Percentiles rank a stretch among this genome's conserved stretches.
These are phyloP conservation scores for Moesziomyces aphidis DNA, from an alignment of 1,284 basidiomycete species.

Conservation along the genomic window DNA sequence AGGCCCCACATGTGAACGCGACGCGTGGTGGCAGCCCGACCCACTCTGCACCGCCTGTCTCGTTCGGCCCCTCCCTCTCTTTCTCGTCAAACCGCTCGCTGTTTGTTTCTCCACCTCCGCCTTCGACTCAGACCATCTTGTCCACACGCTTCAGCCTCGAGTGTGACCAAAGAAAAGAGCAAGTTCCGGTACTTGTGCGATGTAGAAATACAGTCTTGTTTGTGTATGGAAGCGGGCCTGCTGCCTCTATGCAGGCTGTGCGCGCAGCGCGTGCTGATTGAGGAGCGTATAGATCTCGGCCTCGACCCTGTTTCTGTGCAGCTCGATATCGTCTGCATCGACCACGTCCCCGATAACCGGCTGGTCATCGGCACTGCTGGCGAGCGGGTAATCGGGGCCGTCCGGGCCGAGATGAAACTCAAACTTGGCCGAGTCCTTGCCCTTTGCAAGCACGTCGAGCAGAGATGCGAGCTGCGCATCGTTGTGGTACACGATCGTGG, in stretches of 20 bases:
- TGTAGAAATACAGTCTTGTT: constrained; percentile 6
- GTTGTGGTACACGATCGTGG: constrained; percentile 59
- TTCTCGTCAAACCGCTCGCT: too few species aligned
- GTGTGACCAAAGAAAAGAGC: too few species aligned
- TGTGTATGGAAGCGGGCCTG: not conserved
- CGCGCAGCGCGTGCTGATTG: constrained; percentile 19
- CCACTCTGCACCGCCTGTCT: too few species aligned
- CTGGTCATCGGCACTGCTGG: constrained; percentile 6
- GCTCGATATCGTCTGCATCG: constrained; percentile 35
- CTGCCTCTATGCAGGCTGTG: not conserved
- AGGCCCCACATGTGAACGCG: too few species aligned
- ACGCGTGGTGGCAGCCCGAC: too few species aligned
- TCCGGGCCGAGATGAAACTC: constrained; percentile 39
- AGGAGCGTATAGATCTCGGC: constrained; percentile 54
- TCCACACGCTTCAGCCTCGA: too few species aligned
- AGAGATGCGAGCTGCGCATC: constrained; percentile 58
- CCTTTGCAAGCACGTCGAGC: constrained; percentile 47
- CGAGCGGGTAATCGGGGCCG: constrained; percentile 1
- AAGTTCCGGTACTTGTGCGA: too few species aligned
- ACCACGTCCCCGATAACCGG: constrained; percentile 8
- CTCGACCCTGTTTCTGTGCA: constrained; percentile 39
- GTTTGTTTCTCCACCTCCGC: too few species aligned
- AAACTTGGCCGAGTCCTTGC: constrained; percentile 59
- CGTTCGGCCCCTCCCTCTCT: too few species aligned
- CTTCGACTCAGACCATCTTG: too few species aligned